Base-by-base conservation (phyloP, 2,329 filamentous ascomycete species). In the Ascochyta pisi region DNA sequence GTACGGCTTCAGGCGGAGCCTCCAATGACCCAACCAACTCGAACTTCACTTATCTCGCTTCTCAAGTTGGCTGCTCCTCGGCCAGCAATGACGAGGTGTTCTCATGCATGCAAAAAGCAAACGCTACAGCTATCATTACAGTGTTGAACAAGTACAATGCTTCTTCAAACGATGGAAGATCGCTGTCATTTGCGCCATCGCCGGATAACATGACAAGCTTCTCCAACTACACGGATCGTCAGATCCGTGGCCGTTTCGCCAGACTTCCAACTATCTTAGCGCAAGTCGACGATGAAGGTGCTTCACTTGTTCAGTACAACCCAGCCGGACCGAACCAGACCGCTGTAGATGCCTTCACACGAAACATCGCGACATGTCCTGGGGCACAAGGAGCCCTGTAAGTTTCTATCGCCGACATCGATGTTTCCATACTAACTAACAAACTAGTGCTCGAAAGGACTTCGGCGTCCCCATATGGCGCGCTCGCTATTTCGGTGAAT, bases 61-160 rank as follows among this genome's bases (percentile, higher is more conserved):
- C 50, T 2, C 58, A 66, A 35, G 39, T 68, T n/a, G 64, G 63
- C 26, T 68, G 66, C 50, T 19, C 39, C n/a, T 52, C 53, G 7
- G 15, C 44, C 22, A 26, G 42, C 45, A 52, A 58, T 29, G 57
- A 66, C 26, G 61, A 58, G 3, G 61, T 74, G 24, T 67, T 78
- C 12, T 57, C 61, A 1, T 79, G 77, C 58, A 75, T 78, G 69
- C 71, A 71, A 35, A 60, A 62, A 6, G 62, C 71, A 10, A 58
- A 47, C 52, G 64, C 43, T 61, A 73, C 33, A 13, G 64, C 66
- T 53, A 74, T 76, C 51, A 67, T 77, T 19, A 61, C 59, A 1
- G 57, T 62, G 7, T 73, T 75, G 50, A 64, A 68, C 39, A 68
- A 68, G 22, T 68, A 69, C 27, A 67, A 65, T 15, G 62, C 63